Percentiles rank a stretch among this genome's conserved stretches.
Conservation (phyloP, 23 red algal species). For the Gracilaria domingensis region DNA sequence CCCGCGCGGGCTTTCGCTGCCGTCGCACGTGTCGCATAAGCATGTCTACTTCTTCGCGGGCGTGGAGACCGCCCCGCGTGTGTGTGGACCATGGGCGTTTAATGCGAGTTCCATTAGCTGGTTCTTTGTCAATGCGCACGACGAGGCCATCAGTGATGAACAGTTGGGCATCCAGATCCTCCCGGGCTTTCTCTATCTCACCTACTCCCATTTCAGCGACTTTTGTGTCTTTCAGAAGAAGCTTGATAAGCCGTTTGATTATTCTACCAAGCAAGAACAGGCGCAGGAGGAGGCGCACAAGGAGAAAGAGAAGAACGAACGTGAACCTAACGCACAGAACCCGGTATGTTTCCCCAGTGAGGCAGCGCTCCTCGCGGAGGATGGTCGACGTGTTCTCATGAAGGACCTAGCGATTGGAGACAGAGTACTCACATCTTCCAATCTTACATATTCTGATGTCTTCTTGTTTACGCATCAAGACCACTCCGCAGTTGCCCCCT, state of each 20-base stretch:
- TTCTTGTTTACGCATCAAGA: slow-evolving; percentile 73
- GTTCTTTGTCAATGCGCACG: slow-evolving; percentile 34
- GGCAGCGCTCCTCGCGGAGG: slow-evolving; percentile 27
- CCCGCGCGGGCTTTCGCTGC: slow-evolving; percentile 11
- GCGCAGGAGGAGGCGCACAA: slow-evolving; percentile 3
- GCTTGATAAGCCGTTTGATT: slow-evolving; percentile 4
- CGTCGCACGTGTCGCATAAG: slow-evolving; percentile 19
- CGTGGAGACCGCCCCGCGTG: slow-evolving; percentile 54
- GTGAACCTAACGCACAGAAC: neutral
- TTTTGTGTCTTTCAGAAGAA: slow-evolving; percentile 43
- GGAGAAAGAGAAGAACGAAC: slow-evolving; percentile 23
- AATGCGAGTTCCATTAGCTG: slow-evolving; percentile 68
- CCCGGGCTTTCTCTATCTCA: slow-evolving; percentile 45
- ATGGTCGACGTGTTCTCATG: slow-evolving; percentile 40
- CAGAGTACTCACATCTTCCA: slow-evolving; percentile 32
- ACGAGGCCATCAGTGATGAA: neutral
- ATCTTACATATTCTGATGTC: slow-evolving; percentile 35
- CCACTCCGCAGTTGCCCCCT: neutral
- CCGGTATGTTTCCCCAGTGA: slow-evolving; percentile 70
- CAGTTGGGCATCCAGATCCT: slow-evolving; percentile 16
- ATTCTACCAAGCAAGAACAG: slow-evolving; percentile 12
- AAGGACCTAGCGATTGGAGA: slow-evolving; percentile 63
- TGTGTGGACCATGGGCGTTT: slow-evolving; percentile 52
- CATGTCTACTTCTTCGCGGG: slow-evolving; percentile 49
- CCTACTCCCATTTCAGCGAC: slow-evolving; percentile 56